These are phyloP conservation scores for Rhodotorula kratochvilovae DNA, from an alignment of 768 basidiomycete genomes.

Conservation along the genomic window DNA sequence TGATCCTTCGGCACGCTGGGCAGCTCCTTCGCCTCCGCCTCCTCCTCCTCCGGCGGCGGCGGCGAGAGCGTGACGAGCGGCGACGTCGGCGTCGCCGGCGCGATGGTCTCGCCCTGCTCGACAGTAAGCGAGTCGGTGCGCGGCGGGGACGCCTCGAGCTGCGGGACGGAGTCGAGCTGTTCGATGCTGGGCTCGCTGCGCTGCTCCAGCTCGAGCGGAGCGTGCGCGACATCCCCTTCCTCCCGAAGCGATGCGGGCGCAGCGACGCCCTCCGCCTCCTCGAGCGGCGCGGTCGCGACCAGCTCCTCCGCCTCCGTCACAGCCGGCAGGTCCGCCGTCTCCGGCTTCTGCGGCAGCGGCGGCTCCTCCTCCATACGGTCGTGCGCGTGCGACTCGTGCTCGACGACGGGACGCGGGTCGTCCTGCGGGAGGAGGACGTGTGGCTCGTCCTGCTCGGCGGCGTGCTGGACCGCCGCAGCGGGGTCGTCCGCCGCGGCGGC, in stretches of 20 bases:
- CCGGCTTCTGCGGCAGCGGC: neutral
- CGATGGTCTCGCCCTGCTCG: neutral
- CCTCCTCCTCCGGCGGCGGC: neutral
- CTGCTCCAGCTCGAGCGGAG: too few relatives aligned
- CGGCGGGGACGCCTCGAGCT: too few relatives aligned
- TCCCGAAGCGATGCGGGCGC: too few relatives aligned
- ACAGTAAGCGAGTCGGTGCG: neutral
- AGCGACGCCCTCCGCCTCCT: too few relatives aligned
- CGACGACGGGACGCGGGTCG: too few relatives aligned
- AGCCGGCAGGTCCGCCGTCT: neutral
- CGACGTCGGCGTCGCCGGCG: neutral
- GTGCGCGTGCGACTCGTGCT: too few relatives aligned
- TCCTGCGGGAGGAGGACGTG: too few relatives aligned
- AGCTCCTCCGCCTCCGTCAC: neutral
- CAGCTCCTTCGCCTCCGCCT: neutral
- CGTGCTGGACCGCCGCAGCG: neutral
- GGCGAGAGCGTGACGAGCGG: neutral
- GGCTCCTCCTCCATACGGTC: rapidly evolving
- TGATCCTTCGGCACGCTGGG: neutral
- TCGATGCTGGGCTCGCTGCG: too few relatives aligned
- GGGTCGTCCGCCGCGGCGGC: neutral
- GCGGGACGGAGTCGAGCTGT: too few relatives aligned
- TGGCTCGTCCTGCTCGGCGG: too few relatives aligned
- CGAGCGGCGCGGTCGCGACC: neutral
- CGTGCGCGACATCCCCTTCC: too few relatives aligned